These are phyloP conservation scores for Hypoxylon rubiginosum DNA, from an alignment of 2,329 filamentous ascomycete species.

Conservation along the genomic window DNA sequence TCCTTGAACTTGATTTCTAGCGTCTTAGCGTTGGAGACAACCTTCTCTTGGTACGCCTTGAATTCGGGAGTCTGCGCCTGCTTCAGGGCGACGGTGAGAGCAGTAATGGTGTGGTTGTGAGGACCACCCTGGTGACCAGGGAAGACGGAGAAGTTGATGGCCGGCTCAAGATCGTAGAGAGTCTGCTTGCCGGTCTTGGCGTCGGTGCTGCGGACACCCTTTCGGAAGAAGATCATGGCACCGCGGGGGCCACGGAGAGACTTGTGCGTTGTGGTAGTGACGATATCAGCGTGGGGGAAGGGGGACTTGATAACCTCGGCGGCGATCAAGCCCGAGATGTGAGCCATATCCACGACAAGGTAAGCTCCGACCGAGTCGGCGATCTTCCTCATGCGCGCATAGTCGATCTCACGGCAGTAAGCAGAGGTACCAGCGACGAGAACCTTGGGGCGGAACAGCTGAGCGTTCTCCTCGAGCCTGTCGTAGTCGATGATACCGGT, in stretches of 20 bases:
- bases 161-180: constrained; percentile 92
- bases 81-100: constrained; percentile 92
- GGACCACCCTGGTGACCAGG: constrained; percentile 98
- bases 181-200: constrained; percentile 91
- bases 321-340: constrained; percentile 96
- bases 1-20: constrained; percentile 87
- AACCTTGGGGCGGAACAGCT: constrained; percentile 94
- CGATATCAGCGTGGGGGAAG: constrained; percentile 92
- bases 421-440: constrained; percentile 97
- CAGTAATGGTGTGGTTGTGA: constrained; percentile 99
- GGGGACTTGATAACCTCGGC: constrained; percentile 94
- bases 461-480: constrained; percentile 87
- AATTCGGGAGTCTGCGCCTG: constrained; percentile 93
- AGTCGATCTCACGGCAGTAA: constrained; percentile 98
- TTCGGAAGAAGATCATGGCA: constrained; percentile 99
- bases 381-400: constrained; percentile 94
- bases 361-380: constrained; percentile 94
- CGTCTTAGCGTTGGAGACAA: constrained; percentile 92
- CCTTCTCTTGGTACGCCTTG: constrained; percentile 92
- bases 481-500: constrained; percentile 99
- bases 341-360: constrained; percentile 97
- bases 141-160: constrained; percentile 99
- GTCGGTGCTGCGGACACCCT: constrained; percentile 91
- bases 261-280: constrained; percentile 99
- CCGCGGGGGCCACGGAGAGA: constrained; percentile 96